A percentile compares a stretch with the other conserved stretches of the same genome.
phyloP scores from a whole-genome alignment of 208 protist genomes.

The Crithidia bombi region DNA sequence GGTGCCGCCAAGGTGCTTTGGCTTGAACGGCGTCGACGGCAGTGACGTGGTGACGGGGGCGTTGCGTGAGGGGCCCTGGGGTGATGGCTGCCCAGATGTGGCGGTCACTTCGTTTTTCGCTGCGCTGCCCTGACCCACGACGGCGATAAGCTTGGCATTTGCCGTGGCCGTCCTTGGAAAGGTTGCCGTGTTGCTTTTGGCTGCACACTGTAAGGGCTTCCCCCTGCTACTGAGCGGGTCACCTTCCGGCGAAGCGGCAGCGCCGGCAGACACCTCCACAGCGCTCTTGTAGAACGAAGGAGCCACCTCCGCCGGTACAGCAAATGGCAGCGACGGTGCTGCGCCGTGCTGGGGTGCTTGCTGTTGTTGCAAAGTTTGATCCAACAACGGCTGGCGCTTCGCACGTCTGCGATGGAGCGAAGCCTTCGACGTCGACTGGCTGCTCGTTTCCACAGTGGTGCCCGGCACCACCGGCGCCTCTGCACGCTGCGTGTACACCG shows the following conservation, averaged over 20 bases:
- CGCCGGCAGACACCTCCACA: neutral
- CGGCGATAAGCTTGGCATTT: neutral
- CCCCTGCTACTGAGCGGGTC: neutral
- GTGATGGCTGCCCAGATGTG: neutral
- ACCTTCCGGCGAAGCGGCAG: neutral
- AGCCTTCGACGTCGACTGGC: neutral
- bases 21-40: neutral
- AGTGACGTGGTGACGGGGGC: neutral
- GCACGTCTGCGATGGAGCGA: conserved; percentile 1
- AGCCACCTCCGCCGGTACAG: neutral
- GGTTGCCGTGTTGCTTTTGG: neutral
- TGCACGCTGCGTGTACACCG: conserved; percentile 52
- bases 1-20: neutral
- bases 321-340: neutral
- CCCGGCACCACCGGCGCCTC: conserved; percentile 22
- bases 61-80: neutral
- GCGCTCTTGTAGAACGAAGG: neutral
- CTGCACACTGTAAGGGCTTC: neutral
- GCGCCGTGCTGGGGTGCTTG: neutral
- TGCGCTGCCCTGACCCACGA: neutral
- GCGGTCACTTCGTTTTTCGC: neutral
- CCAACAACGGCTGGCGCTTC: neutral
- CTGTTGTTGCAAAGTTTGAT: conserved; percentile 4
- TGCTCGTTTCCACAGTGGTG: conserved; percentile 9
- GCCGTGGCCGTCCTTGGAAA: neutral